Evolutionary conservation across 768 basidiomycete genomes (phyloP).

Genomic region (Mrakia gelida): DNA sequence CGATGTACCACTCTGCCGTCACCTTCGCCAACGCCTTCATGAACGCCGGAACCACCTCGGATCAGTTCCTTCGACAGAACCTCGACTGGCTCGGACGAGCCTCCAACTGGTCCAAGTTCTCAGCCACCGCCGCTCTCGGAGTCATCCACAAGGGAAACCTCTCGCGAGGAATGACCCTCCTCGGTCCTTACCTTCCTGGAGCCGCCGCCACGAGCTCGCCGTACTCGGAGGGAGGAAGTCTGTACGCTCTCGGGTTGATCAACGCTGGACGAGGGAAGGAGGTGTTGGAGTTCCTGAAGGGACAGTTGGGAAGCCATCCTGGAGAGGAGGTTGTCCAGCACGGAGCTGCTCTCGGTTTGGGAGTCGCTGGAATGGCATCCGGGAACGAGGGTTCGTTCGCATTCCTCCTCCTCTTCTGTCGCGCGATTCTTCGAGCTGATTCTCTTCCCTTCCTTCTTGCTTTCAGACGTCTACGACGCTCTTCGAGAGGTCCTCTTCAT

Average conservation of each 20-base stretch:
- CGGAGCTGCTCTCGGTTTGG: conserved; percentile 93
- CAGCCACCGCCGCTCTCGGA: conserved; percentile 91
- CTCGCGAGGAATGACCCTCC: conserved; percentile 83
- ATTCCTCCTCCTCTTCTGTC: neutral
- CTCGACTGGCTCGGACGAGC: conserved; percentile 94
- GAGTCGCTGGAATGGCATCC: conserved; percentile 90
- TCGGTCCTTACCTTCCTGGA: conserved; percentile 85
- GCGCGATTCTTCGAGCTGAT: neutral
- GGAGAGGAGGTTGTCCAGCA: conserved; percentile 85
- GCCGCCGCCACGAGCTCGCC: conserved; percentile 62
- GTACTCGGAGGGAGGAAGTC: conserved; percentile 92
- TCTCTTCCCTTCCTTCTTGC: neutral
- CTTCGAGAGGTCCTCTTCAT: conserved; percentile 82
- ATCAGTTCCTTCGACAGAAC: conserved; percentile 87
- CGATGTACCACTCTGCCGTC: conserved; percentile 94
- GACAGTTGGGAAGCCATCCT: conserved; percentile 63
- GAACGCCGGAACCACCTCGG: conserved; percentile 96
- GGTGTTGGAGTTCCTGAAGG: conserved; percentile 59
- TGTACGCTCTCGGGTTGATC: conserved; percentile 90
- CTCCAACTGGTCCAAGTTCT: conserved; percentile 98
- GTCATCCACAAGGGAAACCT: conserved; percentile 97
- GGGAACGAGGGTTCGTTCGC: conserved; percentile 56
- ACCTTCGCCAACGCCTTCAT: conserved; percentile 97
- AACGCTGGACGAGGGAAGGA: conserved; percentile 65
- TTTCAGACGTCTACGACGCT: conserved; percentile 77